These are phyloP conservation scores for Saprolegnia parasitica DNA, from an alignment of 352 stramenopile species.

Conservation along the genomic window DNA sequence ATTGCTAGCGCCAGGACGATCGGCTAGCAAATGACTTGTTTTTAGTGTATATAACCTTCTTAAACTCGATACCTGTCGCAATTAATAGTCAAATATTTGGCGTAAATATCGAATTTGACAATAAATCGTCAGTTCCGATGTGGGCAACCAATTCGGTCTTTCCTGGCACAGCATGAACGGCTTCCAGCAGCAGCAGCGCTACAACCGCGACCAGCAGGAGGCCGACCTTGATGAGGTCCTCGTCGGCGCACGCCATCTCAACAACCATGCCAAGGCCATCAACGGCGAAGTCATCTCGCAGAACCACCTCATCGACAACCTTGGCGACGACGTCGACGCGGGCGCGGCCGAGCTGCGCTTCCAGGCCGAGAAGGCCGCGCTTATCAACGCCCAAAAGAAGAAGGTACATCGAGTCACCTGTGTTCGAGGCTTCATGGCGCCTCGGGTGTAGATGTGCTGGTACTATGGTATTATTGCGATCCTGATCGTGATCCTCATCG, in stretches of 20 bases:
- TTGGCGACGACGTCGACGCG: slow-evolving; percentile 56
- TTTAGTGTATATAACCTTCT: too few species aligned
- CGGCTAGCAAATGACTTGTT: too few species aligned
- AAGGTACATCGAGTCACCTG: slow-evolving; percentile 38
- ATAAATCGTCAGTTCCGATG: neutral
- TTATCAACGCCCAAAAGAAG: slow-evolving; percentile 68
- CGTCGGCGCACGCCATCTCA: slow-evolving; percentile 65
- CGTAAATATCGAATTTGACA: neutral
- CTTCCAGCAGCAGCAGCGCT: slow-evolving; percentile 13
- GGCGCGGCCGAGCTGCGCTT: slow-evolving; percentile 56
- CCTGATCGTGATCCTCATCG: slow-evolving; percentile 55
- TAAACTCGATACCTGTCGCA: too few species aligned
- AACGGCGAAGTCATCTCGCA: slow-evolving; percentile 81
- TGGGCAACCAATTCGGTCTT: too few species aligned
- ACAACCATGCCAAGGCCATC: slow-evolving; percentile 79
- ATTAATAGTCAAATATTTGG: too few species aligned
- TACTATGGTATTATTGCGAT: slow-evolving; percentile 66
- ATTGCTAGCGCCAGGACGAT: too few species aligned
- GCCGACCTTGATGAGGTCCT: slow-evolving; percentile 73
- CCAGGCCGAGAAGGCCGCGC: slow-evolving; percentile 50
- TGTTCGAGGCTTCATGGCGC: neutral
- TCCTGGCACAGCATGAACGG: neutral
- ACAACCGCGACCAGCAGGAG: slow-evolving; percentile 43
- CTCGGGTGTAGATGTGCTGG: slow-evolving; percentile 45
- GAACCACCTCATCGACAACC: slow-evolving; percentile 78